Evolutionary conservation across 2,329 filamentous ascomycete genomes (phyloP).

Genomic region (Pseudopithomyces chartarum): DNA sequence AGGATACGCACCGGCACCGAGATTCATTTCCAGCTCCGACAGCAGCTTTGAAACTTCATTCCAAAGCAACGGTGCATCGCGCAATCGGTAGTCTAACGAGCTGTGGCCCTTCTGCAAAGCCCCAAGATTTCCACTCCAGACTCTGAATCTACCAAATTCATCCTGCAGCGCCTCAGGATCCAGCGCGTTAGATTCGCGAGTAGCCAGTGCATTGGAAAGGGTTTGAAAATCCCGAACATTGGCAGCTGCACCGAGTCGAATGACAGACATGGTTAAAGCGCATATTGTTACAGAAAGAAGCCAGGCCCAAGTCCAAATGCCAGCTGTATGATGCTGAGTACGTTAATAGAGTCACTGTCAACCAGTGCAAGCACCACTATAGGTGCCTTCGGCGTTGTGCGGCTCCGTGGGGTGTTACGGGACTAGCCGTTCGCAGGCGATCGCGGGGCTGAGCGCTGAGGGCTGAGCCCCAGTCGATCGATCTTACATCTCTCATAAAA

Average conservation of each 20-base stretch:
- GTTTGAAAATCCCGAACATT: slow-evolving; percentile 37
- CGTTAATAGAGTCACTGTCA: not conserved
- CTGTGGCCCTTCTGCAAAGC: slow-evolving; percentile 45
- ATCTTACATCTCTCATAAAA: not conserved
- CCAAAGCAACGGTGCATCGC: slow-evolving; percentile 40
- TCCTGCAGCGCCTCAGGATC: slow-evolving; percentile 39
- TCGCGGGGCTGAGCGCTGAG: not conserved
- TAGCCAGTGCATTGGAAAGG: slow-evolving; percentile 25
- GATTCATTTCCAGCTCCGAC: slow-evolving; percentile 37
- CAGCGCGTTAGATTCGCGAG: slow-evolving; percentile 23
- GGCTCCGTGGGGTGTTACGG: not conserved
- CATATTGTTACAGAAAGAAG: not conserved
- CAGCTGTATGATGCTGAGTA: too few species aligned
- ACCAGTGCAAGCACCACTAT: not conserved
- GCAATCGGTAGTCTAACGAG: slow-evolving; percentile 43
- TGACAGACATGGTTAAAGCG: slow-evolving; percentile 18
- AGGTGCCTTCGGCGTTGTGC: not conserved
- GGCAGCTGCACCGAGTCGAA: slow-evolving; percentile 36
- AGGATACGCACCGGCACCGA: slow-evolving; percentile 21
- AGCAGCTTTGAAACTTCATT: slow-evolving; percentile 42
- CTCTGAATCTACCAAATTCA: slow-evolving; percentile 43
- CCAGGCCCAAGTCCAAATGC: not conserved
- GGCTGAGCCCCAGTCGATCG: not conserved
- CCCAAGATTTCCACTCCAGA: slow-evolving; percentile 44
- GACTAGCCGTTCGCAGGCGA: not conserved